Percentiles rank a stretch among this genome's conserved stretches.
Conservation (phyloP, 2,329 filamentous ascomycete genomes). For the Fusarium dlaminii region DNA sequence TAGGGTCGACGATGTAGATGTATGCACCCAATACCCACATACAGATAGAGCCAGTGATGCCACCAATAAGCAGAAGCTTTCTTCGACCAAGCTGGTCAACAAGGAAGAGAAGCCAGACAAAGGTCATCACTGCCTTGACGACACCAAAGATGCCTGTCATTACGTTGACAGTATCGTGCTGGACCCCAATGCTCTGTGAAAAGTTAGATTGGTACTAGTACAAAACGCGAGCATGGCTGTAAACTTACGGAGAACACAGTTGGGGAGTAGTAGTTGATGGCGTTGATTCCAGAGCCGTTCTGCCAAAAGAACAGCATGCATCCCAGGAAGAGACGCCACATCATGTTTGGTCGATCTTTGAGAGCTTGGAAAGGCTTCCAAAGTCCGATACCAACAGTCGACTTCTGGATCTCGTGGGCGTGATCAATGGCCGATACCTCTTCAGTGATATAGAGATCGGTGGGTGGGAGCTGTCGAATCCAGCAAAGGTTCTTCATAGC, state of each 20-base stretch:
- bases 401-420: constrained; percentile 64
- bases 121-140: constrained; percentile 70
- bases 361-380: constrained; percentile 38
- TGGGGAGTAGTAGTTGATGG: constrained; percentile 39
- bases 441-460: constrained; percentile 55
- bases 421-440: constrained; percentile 34
- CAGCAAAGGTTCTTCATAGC: constrained; percentile 62
- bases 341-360: constrained; percentile 53
- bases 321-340: constrained; percentile 70
- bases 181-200: constrained; percentile 8
- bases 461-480: constrained; percentile 59
- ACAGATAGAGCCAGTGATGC: constrained; percentile 65
- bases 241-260: constrained; percentile 31
- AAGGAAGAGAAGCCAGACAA: constrained; percentile 71
- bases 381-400: constrained; percentile 63
- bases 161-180: constrained; percentile 46
- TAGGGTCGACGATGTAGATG: constrained; percentile 55
- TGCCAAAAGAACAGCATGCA: constrained; percentile 74
- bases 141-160: constrained; percentile 75
- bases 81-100: constrained; percentile 62
- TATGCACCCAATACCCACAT: constrained; percentile 70
- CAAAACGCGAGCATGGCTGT: fast-evolving
- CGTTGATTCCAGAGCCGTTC: constrained; percentile 64
- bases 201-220: background rate
- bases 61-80: constrained; percentile 68